Base-by-base conservation (phyloP, 768 basidiomycete genomes). In the Tulasnella sp. region DNA sequence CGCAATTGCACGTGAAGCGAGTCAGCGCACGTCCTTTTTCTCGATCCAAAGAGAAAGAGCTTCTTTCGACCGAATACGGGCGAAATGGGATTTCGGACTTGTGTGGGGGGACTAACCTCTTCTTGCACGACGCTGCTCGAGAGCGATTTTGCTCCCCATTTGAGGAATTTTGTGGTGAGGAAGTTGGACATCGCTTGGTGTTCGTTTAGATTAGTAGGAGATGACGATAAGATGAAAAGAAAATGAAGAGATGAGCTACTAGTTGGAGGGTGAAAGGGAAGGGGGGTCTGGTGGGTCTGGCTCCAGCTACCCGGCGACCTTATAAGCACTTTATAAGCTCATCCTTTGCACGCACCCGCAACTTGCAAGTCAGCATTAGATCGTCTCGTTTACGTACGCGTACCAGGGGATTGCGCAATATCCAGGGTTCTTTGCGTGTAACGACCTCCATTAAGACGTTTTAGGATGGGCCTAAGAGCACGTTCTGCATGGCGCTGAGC, bases 11-110 rank as follows among this genome's bases (percentile, higher is more conserved):
- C 40, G 40, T 29, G n/a, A n/a, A n/a, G n/a, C 66, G 66, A 67
- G 66, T 67, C 66, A 67, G 66, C 66, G 42, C 42, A 32, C 59
- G n/a, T n/a, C n/a, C n/a, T 62, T 62, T n/a, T 62, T 8, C 59
- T 32, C 34, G 59, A 22, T 62, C 9, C 59, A 22, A 62, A 22
- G 22, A 22, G 42, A 12, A n/a, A n/a, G 42, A n/a, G 14, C 34
- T 34, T 16, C 32, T 5, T 35, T 42, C 26, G 66, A 26, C 66
- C 66, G 66, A 67, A 67, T 39, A 37, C 29, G 39, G 17, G 19
- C 66, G 66, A 39, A 41, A 66, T 62, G 59, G 22, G 22, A 19
- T 64, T 17, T 36, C 64, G 37, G 39, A 67, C 66, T 41, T 67
- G 12, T 65, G 40, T n/a, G n/a, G n/a, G n/a, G n/a, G n/a, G n/a